phyloP scores from a whole-genome alignment of 192 early-diverging fungal genomes.

The Backusella australiensis region DNA sequence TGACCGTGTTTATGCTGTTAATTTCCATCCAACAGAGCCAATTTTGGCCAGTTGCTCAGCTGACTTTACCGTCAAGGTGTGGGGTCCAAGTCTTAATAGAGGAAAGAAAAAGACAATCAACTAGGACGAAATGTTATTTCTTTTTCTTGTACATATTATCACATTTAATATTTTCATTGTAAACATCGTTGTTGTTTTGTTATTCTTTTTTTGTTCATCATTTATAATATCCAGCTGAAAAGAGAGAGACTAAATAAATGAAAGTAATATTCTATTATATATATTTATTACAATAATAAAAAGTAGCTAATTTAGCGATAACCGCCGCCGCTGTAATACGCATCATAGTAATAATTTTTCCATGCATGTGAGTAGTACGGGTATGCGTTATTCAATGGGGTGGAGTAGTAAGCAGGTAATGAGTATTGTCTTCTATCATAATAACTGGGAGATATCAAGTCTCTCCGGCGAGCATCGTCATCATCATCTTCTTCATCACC shows the following conservation, averaged over 20 bases:
- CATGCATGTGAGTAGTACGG: not conserved
- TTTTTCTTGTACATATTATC: constrained; percentile 8
- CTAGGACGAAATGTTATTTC: constrained; percentile 11
- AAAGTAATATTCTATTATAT: not conserved
- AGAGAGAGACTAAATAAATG: not conserved
- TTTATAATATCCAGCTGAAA: not conserved
- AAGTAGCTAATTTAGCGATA: not conserved
- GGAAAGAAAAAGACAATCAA: constrained; percentile 34
- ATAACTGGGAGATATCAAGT: not conserved
- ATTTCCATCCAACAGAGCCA: constrained; percentile 87
- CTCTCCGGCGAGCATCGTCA: not conserved
- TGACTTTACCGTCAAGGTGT: constrained; percentile 78
- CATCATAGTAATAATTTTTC: not conserved
- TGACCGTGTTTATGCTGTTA: constrained; percentile 88
- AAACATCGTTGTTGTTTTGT: not conserved
- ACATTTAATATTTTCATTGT: not conserved
- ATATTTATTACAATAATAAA: not conserved
- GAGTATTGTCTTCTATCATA: not conserved
- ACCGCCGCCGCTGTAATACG: not conserved
- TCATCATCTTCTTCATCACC: not conserved
- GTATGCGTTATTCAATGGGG: not conserved
- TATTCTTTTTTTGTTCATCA: not conserved
- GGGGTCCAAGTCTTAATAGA: constrained; percentile 49
- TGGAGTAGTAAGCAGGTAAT: not conserved
- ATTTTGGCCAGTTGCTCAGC: constrained; percentile 82